Evolutionary conservation across 108 stramenopile species (phyloP), one percentile per base, ranked within the genome.

Genomic region (Chaetoceros tenuissimus): DNA sequence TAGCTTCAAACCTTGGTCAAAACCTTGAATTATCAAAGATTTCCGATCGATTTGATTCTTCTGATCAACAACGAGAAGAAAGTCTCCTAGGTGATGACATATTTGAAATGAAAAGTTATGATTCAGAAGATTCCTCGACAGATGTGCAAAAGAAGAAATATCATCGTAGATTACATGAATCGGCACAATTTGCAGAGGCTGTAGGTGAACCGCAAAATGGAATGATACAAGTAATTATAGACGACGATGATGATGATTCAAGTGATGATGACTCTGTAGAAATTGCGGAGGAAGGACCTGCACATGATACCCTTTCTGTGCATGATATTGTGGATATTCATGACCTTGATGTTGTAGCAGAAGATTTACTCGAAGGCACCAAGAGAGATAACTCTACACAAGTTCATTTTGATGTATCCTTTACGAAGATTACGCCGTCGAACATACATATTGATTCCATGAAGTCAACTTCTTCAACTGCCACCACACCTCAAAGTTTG

Each of bases 111-210:
- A 54, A 53, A 3, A 55, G 54, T 25, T 25, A 53, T 22, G 48
- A 59, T 18, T 60, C 59, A 27, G 53, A 51, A 2, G 64, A 47
- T 3, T 52, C 59, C 1, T 63, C 64, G 26, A 63, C 49, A 28
- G 51, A 43, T 16, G 16, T 28, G 22, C 23, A 47, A 3, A 46
- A 46, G 19, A 2, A 18, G 19, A 51, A 71, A 54, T 65, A 67
- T 28, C 74, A 80, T 67, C 54, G 86, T 24, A 60, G 71, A 0
- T 66, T 67, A 31, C 53, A 53, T 31, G 86, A 87, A 71, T 79
- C 82, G 1, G 79, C 67, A 1, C 84, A 85, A 62, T 89, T 84
- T 69, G 80, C 84, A 8, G 69, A 80, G 57, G 84, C 84, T 24
- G 79, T 89, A 2, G 87, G 87, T 25, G 87, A 89, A 25, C 70